Conservation (phyloP, 495 filamentous ascomycete species). For the Melanomma pulvis-pyrius region DNA sequence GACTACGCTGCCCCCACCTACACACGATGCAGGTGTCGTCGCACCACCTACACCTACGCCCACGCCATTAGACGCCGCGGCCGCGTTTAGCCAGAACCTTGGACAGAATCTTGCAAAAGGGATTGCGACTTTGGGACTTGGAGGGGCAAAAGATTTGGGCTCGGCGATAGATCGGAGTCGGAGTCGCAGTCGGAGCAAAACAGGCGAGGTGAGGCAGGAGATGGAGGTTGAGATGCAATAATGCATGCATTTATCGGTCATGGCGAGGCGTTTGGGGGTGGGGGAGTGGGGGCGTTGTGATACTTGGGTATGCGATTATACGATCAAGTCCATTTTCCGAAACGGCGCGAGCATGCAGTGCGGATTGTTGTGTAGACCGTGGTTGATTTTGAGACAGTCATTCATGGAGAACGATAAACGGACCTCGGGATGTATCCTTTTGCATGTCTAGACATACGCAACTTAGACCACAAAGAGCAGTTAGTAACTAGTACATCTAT, state of each 20-base stretch:
- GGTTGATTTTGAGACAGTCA: too few relatives aligned
- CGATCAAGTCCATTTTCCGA: too few relatives aligned
- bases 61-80: conserved; percentile 1
- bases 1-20: conserved; percentile 16
- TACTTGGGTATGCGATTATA: neutral
- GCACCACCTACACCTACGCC: neutral
- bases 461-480: too few relatives aligned
- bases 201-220: conserved; percentile 15
- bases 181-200: conserved; percentile 14
- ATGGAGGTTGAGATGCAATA: conserved; percentile 41
- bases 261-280: neutral
- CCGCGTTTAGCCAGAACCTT: conserved; percentile 12
- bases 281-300: neutral
- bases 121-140: conserved; percentile 23
- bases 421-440: too few relatives aligned
- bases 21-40: neutral
- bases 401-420: too few relatives aligned
- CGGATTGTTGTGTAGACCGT: too few relatives aligned
- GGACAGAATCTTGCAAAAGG: conserved; percentile 25
- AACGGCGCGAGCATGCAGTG: too few relatives aligned
- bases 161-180: conserved; percentile 7
- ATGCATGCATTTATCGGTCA: neutral
- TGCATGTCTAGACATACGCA: too few relatives aligned
- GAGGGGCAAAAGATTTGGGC: neutral
- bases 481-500: too few relatives aligned